These are phyloP conservation scores for Fraxinus ornus DNA, from an alignment of 305 asterid genomes.

Conservation along the genomic window DNA sequence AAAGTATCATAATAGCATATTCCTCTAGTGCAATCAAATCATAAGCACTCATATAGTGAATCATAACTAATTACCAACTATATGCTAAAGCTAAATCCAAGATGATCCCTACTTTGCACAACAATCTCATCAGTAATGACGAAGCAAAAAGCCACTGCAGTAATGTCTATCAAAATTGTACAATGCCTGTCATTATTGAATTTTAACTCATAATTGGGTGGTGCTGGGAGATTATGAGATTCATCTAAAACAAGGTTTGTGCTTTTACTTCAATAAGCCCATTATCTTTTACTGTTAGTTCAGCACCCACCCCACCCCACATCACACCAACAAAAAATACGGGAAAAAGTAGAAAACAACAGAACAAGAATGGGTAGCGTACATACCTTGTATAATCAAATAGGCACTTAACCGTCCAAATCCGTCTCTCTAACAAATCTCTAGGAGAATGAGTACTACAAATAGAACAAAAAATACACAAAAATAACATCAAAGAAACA, in stretches of 20 bases:
- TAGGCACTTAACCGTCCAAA: no score
- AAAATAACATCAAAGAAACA: no score
- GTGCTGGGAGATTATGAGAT: neutral
- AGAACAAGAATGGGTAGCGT: no score
- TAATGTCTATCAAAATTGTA: neutral
- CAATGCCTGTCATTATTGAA: neutral
- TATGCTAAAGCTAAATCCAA: neutral
- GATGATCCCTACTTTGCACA: neutral
- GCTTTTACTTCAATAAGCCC: neutral
- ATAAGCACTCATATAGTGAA: neutral
- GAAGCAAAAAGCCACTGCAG: neutral
- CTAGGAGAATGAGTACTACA: no score
- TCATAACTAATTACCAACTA: neutral
- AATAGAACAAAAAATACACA: no score
- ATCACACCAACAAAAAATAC: neutral
- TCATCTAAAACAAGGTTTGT: neutral
- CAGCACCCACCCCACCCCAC: neutral
- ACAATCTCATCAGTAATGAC: neutral
- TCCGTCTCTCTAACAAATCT: no score
- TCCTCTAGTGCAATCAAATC: neutral
- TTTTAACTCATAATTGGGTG: neutral
- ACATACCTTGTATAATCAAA: conserved; percentile 20
- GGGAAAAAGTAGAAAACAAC: neutral
- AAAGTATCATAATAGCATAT: neutral
- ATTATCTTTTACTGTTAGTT: neutral